Base-by-base conservation (phyloP, 2,329 filamentous ascomycete genomes). In the Gnomoniopsis sp. region DNA sequence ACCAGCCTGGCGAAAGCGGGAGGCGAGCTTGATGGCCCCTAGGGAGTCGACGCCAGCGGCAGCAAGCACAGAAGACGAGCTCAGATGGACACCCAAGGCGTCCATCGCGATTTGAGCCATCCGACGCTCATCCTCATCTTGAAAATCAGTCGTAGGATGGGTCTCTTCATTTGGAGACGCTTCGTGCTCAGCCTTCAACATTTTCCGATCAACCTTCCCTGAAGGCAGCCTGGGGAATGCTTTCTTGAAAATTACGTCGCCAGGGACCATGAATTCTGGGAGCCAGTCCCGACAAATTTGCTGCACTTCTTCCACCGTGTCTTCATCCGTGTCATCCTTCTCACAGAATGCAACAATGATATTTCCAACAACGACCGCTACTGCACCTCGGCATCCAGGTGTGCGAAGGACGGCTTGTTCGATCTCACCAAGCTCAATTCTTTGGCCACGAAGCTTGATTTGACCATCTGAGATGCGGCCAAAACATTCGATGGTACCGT, bases 391-490 rank as follows among this genome's bases (percentile, higher is more conserved):
- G 49, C 91, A 87, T 0, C 83, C 83, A 0, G 76, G 68, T 0
- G 84, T 80, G 56, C 82, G 82, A 48, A 88, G 78, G 2, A 87
- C 79, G 1, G 84, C 88, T 64, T 90, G 84, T 68, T 93, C 90
- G 21, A 92, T 79, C 67, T 93, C 91, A 0, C 89, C 89, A 4
- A 95, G 82, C 67, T 95, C 89, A 53, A 96, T 83, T 51, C 91
- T 81, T 71, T 96, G 92, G 1, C 92, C 92, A 55, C 91, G 83
- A 8, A 96, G 78, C 72, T 96, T 96, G 53, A 96, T 87, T 71
- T 97, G 93, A 0, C 90, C 91, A 52, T 85, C 84, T 2, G 84
- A 83, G 14, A 96, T 87, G 12, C 93, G 87, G 0, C 93, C 93
- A 36, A 93, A 79, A 67, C 90, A 96, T 70, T 96, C 89, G n/a